phyloP scores from a whole-genome alignment of 2,329 filamentous ascomycete species.

The Trichophyton benhamiae region DNA sequence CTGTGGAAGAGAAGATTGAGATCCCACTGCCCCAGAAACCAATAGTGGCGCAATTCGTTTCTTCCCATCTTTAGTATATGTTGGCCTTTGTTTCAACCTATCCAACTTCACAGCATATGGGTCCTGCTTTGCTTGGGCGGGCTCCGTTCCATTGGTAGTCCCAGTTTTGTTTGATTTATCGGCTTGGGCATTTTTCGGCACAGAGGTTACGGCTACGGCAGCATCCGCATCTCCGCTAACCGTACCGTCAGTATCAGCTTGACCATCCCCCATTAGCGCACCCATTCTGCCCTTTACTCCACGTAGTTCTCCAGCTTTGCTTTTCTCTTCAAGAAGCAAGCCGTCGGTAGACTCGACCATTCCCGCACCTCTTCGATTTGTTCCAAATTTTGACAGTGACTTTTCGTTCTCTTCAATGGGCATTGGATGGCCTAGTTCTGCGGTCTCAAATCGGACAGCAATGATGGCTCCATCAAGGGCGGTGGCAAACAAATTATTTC shows the following conservation, averaged over 20 bases:
- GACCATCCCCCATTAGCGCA: conserved; percentile 84
- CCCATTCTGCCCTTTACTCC: conserved; percentile 94
- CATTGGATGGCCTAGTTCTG: conserved; percentile 81
- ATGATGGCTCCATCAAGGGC: conserved; percentile 85
- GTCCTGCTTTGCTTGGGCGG: conserved; percentile 28
- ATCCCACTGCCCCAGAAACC: conserved; percentile 77
- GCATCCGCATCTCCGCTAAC: conserved; percentile 36
- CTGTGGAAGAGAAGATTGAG: conserved; percentile 77
- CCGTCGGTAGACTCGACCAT: conserved; percentile 89
- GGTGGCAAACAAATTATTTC: conserved; percentile 70
- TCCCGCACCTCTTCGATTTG: conserved; percentile 72
- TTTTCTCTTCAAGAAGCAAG: conserved; percentile 74
- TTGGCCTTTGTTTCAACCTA: conserved; percentile 77
- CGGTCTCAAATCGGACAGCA: conserved; percentile 66
- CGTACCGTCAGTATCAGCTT: conserved; percentile 41
- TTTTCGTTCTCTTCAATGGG: conserved; percentile 82
- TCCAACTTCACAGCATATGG: conserved; percentile 49
- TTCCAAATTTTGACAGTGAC: conserved; percentile 83
- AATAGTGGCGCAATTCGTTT: conserved; percentile 88
- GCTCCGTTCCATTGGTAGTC: conserved; percentile 16
- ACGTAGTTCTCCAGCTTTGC: conserved; percentile 78
- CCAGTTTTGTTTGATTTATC: conserved; percentile 29
- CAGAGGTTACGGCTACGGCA: conserved; percentile 16
- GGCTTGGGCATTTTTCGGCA: conserved; percentile 19
- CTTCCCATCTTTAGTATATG: conserved; percentile 90